Conservation (phyloP, 495 filamentous ascomycete species). For the Rostrohypoxylon terebratum region DNA sequence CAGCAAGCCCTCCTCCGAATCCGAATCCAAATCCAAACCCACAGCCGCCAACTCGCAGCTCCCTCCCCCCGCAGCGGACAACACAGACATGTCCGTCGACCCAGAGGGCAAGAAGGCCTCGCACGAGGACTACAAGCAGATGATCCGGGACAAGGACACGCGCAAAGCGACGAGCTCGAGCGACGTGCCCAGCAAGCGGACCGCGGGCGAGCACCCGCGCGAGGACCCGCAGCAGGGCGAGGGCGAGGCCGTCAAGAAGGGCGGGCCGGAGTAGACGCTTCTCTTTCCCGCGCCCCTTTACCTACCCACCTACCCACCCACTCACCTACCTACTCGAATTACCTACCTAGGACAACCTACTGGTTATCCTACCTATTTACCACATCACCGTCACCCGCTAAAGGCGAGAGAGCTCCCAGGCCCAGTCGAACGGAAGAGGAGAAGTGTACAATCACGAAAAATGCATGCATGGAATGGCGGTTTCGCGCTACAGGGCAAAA, state of each 20-base stretch:
- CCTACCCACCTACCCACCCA: background rate
- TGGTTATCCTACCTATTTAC: too few species aligned
- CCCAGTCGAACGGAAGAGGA: background rate
- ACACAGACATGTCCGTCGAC: conserved; percentile 22
- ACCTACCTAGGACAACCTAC: background rate
- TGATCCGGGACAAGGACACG: conserved; percentile 39
- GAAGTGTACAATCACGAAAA: background rate
- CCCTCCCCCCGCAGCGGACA: conserved; percentile 44
- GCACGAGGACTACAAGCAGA: conserved; percentile 43
- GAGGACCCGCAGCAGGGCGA: conserved; percentile 48
- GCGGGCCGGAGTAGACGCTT: conserved; percentile 27
- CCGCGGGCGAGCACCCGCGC: conserved; percentile 44
- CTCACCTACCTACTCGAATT: background rate
- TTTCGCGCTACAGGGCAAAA: background rate
- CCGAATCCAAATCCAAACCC: background rate
- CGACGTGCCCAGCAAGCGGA: conserved; percentile 50
- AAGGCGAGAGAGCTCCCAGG: background rate
- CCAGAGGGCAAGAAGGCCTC: conserved; percentile 37
- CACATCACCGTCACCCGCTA: too few species aligned
- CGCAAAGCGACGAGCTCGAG: conserved; percentile 27
- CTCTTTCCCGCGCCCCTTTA: too few species aligned
- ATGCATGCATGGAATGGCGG: background rate
- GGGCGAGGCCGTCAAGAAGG: conserved; percentile 39
- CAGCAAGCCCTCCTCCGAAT: too few species aligned
- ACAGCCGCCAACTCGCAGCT: conserved; percentile 5